phyloP scores from a whole-genome alignment of 768 basidiomycete genomes.

The Boletus vinaceobasis region DNA sequence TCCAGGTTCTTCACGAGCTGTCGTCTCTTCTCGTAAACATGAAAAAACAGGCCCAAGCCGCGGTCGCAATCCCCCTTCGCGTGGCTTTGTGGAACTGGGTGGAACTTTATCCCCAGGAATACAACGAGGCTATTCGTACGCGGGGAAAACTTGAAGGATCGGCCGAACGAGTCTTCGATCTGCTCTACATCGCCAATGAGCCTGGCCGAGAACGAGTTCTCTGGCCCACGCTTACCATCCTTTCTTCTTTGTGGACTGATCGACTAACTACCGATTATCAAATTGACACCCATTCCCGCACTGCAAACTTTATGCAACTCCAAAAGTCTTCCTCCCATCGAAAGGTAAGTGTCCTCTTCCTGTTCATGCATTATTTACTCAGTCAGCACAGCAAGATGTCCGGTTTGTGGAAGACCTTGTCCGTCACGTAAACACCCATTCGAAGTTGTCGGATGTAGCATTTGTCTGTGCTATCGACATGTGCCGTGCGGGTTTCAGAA shows the following conservation, averaged over 20 bases:
- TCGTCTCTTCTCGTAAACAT: slow-evolving; percentile 82
- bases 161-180: slow-evolving; percentile 84
- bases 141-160: slow-evolving; percentile 72
- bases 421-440: slow-evolving; percentile 51
- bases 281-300: slow-evolving; percentile 32
- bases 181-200: slow-evolving; percentile 53
- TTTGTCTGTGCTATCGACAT: slow-evolving; percentile 75
- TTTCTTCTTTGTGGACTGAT: slow-evolving; percentile 75
- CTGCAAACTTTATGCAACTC: slow-evolving; percentile 27
- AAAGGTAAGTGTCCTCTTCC: slow-evolving; percentile 17
- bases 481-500: slow-evolving; percentile 62
- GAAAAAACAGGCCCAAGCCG: slow-evolving; percentile 67
- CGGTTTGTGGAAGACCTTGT: slow-evolving; percentile 62
- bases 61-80: slow-evolving; percentile 69
- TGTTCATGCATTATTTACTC: not conserved
- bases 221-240: slow-evolving; percentile 78
- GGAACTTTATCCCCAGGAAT: slow-evolving; percentile 72
- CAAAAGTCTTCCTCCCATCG: slow-evolving; percentile 31
- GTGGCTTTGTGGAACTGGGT: slow-evolving; percentile 91
- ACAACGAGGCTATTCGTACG: slow-evolving; percentile 62
- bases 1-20: slow-evolving; percentile 73
- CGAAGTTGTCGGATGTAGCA: slow-evolving; percentile 63
- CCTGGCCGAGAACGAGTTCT: slow-evolving; percentile 49
- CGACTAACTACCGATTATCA: slow-evolving; percentile 60
- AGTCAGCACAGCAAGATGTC: slow-evolving; percentile 34